phyloP scores from a whole-genome alignment of 768 basidiomycete species.

The Boletus sp. region DNA sequence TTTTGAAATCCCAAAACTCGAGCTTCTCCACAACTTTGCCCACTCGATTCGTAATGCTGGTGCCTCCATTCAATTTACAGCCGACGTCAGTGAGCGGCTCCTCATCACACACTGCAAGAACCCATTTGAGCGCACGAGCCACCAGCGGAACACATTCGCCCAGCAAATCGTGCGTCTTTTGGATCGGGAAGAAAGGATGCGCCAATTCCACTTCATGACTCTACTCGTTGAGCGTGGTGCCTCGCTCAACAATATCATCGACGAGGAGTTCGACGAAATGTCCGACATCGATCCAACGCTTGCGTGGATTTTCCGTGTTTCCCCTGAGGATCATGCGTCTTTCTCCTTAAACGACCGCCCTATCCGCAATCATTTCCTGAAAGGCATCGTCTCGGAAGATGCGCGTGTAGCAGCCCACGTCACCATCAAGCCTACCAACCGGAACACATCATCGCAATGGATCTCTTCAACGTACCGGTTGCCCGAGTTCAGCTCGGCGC shows the following conservation, averaged over 20 bases:
- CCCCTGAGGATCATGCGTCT: not conserved
- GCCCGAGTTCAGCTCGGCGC: not conserved
- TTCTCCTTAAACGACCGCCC: not conserved
- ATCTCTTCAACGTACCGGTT: not conserved
- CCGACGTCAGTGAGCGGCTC: slow-evolving; percentile 13
- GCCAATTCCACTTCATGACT: not conserved
- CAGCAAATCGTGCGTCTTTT: slow-evolving; percentile 20
- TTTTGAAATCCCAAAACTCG: slow-evolving; percentile 26
- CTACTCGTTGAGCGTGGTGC: not conserved
- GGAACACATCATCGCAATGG: not conserved
- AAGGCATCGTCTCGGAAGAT: not conserved
- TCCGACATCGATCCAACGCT: not conserved
- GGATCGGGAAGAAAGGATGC: slow-evolving; percentile 4
- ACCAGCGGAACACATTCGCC: slow-evolving; percentile 20
- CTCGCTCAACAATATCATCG: not conserved
- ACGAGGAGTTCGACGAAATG: not conserved
- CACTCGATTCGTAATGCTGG: slow-evolving; percentile 15
- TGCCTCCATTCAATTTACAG: slow-evolving; percentile 26
- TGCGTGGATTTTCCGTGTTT: not conserved
- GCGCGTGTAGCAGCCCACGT: not conserved
- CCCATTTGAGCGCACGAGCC: slow-evolving; percentile 25
- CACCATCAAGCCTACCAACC: not conserved
- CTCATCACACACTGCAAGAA: slow-evolving; percentile 21
- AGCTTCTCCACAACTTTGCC: slow-evolving; percentile 12
- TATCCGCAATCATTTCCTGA: not conserved